These are phyloP conservation scores for Solanum peruvianum DNA, from an alignment of 257 asterid genomes.

Conservation along the genomic window DNA sequence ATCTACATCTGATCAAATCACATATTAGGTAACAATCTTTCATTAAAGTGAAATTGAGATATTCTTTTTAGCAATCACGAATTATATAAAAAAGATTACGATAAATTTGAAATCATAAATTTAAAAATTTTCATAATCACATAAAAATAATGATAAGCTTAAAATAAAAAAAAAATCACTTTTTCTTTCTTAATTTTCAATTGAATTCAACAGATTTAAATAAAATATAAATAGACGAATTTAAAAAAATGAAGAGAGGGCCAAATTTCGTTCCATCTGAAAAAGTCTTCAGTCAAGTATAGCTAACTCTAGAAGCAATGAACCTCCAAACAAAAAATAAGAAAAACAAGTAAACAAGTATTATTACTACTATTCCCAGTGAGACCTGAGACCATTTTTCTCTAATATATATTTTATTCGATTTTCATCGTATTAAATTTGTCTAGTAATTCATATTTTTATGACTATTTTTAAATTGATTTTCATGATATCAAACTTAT, in stretches of 20 bases:
- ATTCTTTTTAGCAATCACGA: neutral
- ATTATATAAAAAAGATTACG: no score
- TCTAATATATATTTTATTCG: neutral
- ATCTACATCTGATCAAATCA: neutral
- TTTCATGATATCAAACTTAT: no score
- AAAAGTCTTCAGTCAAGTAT: neutral
- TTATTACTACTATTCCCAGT: neutral
- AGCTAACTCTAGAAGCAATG: neutral
- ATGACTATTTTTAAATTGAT: no score
- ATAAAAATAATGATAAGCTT: neutral
- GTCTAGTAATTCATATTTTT: neutral
- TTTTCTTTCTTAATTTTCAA: neutral
- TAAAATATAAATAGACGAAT: neutral
- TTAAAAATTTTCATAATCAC: neutral
- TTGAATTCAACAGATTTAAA: neutral
- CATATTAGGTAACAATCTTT: neutral
- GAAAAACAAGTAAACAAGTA: neutral
- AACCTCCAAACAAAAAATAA: neutral
- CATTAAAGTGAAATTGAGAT: neutral
- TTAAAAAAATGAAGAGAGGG: neutral
- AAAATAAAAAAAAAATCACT: neutral
- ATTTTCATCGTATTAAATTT: neutral
- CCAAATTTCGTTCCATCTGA: neutral
- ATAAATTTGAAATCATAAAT: no score
- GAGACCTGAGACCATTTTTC: neutral